These are phyloP conservation scores for Xylariaceae sp. DNA, from an alignment of 2,329 filamentous ascomycete species.

Conservation along the genomic window DNA sequence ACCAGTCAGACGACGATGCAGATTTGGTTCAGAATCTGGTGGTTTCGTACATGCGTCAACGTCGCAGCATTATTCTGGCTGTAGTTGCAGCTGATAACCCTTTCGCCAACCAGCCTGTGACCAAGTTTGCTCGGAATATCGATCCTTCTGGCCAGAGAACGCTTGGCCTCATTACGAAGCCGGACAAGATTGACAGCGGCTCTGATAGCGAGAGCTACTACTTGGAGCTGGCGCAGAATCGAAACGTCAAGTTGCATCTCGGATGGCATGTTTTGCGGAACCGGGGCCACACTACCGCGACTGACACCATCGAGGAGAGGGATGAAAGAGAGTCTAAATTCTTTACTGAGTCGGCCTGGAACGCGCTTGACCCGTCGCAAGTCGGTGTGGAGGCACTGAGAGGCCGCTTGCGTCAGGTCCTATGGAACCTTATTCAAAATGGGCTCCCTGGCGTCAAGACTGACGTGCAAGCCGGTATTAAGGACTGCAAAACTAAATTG, in stretches of 20 bases:
- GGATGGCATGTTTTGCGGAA: conserved; percentile 46
- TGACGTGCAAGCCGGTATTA: conserved; percentile 38
- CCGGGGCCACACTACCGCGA: conserved; percentile 36
- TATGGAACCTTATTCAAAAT: conserved; percentile 39
- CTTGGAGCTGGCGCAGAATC: conserved; percentile 35
- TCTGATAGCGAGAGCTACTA: conserved; percentile 35
- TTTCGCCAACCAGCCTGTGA: conserved; percentile 56
- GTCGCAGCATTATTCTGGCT: conserved; percentile 57
- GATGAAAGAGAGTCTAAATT: conserved; percentile 39
- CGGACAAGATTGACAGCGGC: conserved; percentile 37
- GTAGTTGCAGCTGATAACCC: conserved; percentile 54
- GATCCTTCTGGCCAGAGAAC: conserved; percentile 43
- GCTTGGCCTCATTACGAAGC: conserved; percentile 54
- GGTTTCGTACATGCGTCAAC: conserved; percentile 53
- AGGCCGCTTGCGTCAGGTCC: conserved; percentile 43
- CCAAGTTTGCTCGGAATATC: conserved; percentile 37
- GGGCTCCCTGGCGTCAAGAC: conserved; percentile 38
- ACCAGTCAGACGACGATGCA: conserved; percentile 44
- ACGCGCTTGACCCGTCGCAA: conserved; percentile 22
- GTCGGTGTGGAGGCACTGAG: conserved; percentile 46
- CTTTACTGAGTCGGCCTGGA: conserved; percentile 35
- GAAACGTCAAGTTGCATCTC: conserved; percentile 38
- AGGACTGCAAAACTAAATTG: conserved; percentile 38
- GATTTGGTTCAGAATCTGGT: conserved; percentile 47
- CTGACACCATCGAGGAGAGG: conserved; percentile 33